Percentiles rank a stretch among this genome's conserved stretches.
These are phyloP conservation scores for Daedaleopsis sinensis DNA, from an alignment of 768 basidiomycete genomes.

Conservation along the genomic window DNA sequence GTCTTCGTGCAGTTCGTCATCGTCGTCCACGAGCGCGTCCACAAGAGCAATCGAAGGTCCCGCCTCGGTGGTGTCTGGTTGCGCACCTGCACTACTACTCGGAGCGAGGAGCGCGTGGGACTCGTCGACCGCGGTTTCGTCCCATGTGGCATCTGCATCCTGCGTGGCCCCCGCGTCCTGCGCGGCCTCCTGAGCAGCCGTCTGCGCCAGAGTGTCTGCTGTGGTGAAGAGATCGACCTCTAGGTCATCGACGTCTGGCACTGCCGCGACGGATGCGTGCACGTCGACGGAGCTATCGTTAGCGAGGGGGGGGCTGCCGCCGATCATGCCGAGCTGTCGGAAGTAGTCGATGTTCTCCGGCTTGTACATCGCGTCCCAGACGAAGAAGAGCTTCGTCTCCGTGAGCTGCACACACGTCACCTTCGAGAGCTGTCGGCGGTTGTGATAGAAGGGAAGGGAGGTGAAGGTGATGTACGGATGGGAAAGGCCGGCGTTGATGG, in stretches of 20 bases:
- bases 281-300: not conserved
- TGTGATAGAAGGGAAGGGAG: conserved; percentile 16
- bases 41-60: not conserved
- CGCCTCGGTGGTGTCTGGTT: not conserved
- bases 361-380: conserved; percentile 24
- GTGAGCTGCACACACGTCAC: conserved; percentile 35
- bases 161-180: not conserved
- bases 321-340: conserved; percentile 7
- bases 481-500: conserved; percentile 4
- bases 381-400: conserved; percentile 28
- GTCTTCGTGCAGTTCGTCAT: not conserved
- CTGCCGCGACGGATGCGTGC: not conserved
- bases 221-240: not conserved
- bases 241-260: not conserved
- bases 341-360: conserved; percentile 12
- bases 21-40: conserved; percentile 1
- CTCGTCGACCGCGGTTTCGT: not conserved
- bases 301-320: not conserved
- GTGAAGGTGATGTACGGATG: conserved; percentile 20
- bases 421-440: conserved; percentile 21
- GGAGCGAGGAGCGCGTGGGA: not conserved
- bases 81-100: not conserved
- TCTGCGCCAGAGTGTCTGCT: not conserved
- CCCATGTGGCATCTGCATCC: not conserved
- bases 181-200: not conserved